Base-by-base conservation (phyloP, 768 basidiomycete genomes). In the Saitozyma sp. region DNA sequence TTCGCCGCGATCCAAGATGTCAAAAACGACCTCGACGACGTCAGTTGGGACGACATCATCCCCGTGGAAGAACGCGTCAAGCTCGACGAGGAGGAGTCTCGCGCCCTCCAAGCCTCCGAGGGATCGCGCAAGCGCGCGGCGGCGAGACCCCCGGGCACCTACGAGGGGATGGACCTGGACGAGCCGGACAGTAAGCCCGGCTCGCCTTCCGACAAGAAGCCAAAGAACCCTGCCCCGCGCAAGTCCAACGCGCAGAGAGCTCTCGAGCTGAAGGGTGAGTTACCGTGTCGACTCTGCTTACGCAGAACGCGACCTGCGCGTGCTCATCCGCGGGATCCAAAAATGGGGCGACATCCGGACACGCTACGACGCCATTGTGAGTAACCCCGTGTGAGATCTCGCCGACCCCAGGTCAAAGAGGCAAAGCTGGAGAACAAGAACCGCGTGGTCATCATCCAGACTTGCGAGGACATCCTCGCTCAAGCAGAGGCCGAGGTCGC, bases 21-120 rank as follows among this genome's bases (percentile, higher is more conserved):
- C 76, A 98, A 97, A 85, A 92, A 93, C 76, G 95, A 98, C 81
- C 59, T 59, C 37, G 61, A 58, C 5, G 92, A 95, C 87, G 73
- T 81, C 3, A 92, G 80, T 73, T 99, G 96, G 96, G 96, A 99
- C 76, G 96, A 98, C 64, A 98, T 99, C 79, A 98, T 99, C 70
- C 96, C 96, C 16, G 78, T 89, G 9, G 92, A 94, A 20, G 92
- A 92, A 72, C 88, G 96, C 7, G 87, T 88, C 78, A 87, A 86
- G 76, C 86, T 88, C 50, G 92, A 92, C 63, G 84, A 85, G 38
- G 93, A 94, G 67, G 88, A 91, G 63, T 88, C 88, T 63, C 84
- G 88, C 61, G 87, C 86, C 71, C 56, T 63, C n/a, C 55, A 68
- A 39, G 71, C 66, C 43, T 89, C 91, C 70, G 89, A 92, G 63